Evolutionary conservation across 345 rosid species (phyloP).

Genomic region (Brassica rapa): DNA sequence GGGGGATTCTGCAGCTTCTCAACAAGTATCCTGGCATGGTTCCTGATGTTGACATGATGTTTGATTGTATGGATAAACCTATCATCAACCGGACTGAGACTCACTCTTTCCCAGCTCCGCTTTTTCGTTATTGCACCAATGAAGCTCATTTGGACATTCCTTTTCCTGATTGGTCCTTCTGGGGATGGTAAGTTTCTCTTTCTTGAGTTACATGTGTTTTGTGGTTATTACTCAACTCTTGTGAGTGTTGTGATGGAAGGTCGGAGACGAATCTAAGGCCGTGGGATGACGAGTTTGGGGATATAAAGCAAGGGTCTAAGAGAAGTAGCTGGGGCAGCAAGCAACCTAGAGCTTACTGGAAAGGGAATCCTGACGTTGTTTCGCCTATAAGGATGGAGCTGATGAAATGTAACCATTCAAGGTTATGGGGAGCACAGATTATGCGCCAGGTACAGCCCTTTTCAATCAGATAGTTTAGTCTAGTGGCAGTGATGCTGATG

Average conservation of each 20-base stretch:
- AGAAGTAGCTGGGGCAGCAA: conserved; percentile 57
- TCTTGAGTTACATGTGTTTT: neutral
- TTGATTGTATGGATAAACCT: conserved; percentile 98
- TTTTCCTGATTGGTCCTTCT: conserved; percentile 97
- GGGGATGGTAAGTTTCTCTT: conserved; percentile 80
- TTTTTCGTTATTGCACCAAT: conserved; percentile 86
- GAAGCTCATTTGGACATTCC: conserved; percentile 80
- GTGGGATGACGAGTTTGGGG: conserved; percentile 79
- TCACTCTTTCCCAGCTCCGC: conserved; percentile 57
- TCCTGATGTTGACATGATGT: conserved; percentile 93
- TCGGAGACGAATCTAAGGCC: conserved; percentile 76
- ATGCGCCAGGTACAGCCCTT: conserved; percentile 61
- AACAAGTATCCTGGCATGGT: conserved; percentile 80
- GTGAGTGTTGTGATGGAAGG: conserved; percentile 48
- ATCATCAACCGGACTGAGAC: conserved; percentile 53
- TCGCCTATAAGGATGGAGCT: conserved; percentile 69
- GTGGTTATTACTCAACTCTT: neutral
- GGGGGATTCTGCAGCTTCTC: conserved; percentile 83
- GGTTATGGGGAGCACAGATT: conserved; percentile 69
- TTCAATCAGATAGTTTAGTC: neutral
- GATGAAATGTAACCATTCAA: conserved; percentile 67
- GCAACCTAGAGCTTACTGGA: conserved; percentile 75
- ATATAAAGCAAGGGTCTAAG: conserved; percentile 71
- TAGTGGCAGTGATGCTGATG: neutral
- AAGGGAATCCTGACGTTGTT: conserved; percentile 77